phyloP scores from a whole-genome alignment of 805 yeast genomes.

The Kodamaea kaohsiungensis region DNA sequence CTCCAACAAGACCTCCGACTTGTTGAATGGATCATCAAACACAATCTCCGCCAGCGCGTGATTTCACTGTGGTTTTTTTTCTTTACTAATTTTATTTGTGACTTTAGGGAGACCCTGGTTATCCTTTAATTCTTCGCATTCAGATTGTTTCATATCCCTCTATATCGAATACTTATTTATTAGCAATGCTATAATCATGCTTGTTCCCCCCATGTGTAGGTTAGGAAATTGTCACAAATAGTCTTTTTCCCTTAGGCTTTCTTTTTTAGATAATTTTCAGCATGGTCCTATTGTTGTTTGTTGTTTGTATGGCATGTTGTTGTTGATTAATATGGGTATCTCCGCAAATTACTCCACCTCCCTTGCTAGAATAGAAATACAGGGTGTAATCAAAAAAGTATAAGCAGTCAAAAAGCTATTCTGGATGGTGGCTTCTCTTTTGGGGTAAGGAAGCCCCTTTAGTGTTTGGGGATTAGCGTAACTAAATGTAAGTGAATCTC shows the following conservation, averaged over 20 bases:
- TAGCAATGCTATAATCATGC: background rate
- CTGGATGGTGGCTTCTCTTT: background rate
- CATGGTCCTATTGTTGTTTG: background rate
- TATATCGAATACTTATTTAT: background rate
- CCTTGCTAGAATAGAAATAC: background rate
- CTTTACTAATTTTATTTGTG: background rate
- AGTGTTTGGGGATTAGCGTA: background rate
- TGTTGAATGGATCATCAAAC: constrained; percentile 15
- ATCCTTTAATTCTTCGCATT: constrained; percentile 1
- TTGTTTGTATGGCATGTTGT: background rate
- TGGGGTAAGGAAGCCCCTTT: background rate
- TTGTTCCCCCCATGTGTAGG: background rate
- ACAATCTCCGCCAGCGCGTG: constrained; percentile 17
- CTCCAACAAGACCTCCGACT: constrained; percentile 11
- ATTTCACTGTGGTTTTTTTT: background rate
- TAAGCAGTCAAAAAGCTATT: background rate
- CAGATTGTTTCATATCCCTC: background rate
- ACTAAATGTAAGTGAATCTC: background rate
- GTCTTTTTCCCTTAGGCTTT: background rate
- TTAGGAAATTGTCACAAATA: background rate
- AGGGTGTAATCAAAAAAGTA: background rate
- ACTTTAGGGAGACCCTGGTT: constrained; percentile 1
- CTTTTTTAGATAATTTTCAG: background rate
- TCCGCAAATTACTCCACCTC: background rate
- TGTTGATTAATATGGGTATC: background rate